A percentile compares a stretch with the other conserved stretches of the same genome.
These are phyloP conservation scores for Exophiala calicioides DNA, from an alignment of 2,329 filamentous ascomycete species.

Conservation along the genomic window DNA sequence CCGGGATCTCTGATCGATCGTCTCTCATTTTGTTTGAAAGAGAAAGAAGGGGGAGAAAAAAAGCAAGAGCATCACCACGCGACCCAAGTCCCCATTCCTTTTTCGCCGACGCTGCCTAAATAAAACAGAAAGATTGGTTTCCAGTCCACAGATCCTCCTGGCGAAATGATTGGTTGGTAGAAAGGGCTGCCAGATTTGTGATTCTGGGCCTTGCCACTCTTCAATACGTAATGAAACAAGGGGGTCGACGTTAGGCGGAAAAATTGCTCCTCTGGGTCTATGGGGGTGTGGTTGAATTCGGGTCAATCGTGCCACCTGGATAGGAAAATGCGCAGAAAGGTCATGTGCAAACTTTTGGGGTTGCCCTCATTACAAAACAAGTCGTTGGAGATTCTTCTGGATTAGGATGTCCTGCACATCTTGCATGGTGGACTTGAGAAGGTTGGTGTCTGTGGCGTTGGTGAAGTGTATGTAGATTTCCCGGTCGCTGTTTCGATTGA, in stretches of 20 bases:
- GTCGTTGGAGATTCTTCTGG: slow-evolving; percentile 76
- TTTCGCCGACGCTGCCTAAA: slow-evolving; percentile 21
- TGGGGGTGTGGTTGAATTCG: slow-evolving; percentile 2
- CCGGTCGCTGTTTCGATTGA: slow-evolving; percentile 64
- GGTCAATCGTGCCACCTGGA: slow-evolving; percentile 7
- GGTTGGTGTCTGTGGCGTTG: slow-evolving; percentile 66
- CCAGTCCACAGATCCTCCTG: not conserved
- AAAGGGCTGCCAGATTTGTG: not conserved
- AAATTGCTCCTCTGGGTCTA: too few species aligned
- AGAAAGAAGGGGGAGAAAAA: slow-evolving; percentile 1
- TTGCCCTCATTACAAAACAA: slow-evolving; percentile 63
- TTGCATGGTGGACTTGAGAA: slow-evolving; percentile 82
- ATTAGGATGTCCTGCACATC: slow-evolving; percentile 88
- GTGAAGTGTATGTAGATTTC: slow-evolving; percentile 63
- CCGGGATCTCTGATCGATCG: not conserved
- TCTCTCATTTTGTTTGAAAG: slow-evolving; percentile 11
- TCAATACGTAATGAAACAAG: not conserved
- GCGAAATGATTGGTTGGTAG: not conserved
- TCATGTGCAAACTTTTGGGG: not conserved
- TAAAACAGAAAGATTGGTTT: slow-evolving; percentile 9
- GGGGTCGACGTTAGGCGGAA: not conserved
- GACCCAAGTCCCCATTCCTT: slow-evolving; percentile 6
- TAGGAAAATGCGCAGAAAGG: not conserved
- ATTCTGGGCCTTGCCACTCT: not conserved
- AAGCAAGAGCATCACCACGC: slow-evolving; percentile 3